Evolutionary conservation across 108 stramenopile genomes (phyloP).

Genomic region (Mediolabrus comicus): DNA sequence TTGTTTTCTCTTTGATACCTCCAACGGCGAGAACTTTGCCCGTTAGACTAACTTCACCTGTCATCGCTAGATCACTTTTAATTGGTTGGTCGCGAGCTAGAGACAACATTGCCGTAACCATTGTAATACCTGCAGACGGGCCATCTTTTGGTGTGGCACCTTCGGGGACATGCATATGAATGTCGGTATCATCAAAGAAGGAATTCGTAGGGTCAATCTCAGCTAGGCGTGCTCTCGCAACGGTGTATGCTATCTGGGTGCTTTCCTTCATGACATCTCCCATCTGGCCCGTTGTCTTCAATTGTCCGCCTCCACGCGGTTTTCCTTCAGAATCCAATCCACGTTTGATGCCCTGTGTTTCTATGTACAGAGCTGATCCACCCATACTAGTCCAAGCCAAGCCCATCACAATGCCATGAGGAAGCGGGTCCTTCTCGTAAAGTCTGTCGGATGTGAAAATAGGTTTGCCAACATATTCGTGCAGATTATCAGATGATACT

Average conservation of each 20-base stretch:
- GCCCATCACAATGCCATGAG: constrained; percentile 97
- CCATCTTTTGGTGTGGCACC: constrained; percentile 99
- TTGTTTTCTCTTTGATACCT: constrained; percentile 98
- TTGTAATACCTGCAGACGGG: constrained; percentile 95
- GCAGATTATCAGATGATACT: constrained; percentile 70
- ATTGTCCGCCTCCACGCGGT: constrained; percentile 67
- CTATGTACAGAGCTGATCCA: constrained; percentile 95
- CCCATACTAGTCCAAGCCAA: constrained; percentile 98
- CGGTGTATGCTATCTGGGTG: constrained; percentile 92
- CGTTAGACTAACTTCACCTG: constrained; percentile 91
- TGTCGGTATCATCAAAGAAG: constrained; percentile 80
- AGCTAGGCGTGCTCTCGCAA: constrained; percentile 82
- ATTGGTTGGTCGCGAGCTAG: constrained; percentile 86
- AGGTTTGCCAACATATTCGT: constrained; percentile 94
- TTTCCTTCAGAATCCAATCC: constrained; percentile 70
- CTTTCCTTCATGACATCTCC: constrained; percentile 96
- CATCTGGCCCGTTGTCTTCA: constrained; percentile 93
- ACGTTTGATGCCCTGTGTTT: constrained; percentile 89
- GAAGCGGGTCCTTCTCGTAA: constrained; percentile 88
- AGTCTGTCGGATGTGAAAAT: constrained; percentile 90
- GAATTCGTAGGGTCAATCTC: constrained; percentile 63
- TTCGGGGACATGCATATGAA: constrained; percentile 99
- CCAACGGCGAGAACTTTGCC: constrained; percentile 97
- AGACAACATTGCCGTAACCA: constrained; percentile 96
- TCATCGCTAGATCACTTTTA: constrained; percentile 96